These are phyloP conservation scores for Aeschynomene evenia DNA, from an alignment of 306 rosid species.

Conservation along the genomic window DNA sequence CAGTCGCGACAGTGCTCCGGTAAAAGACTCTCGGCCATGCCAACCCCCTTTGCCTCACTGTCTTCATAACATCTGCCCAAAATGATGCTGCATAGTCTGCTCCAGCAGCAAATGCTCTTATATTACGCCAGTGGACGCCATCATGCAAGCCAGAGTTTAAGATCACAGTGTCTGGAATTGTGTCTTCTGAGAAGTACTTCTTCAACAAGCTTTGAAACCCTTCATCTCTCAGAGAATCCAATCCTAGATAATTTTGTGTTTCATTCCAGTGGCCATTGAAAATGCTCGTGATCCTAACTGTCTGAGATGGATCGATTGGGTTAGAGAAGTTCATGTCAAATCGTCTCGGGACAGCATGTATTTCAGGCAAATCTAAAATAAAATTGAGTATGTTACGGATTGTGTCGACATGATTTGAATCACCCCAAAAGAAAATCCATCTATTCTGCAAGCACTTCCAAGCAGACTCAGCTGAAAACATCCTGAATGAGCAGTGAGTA, in stretches of 20 bases:
- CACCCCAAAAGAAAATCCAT: slow-evolving; percentile 98
- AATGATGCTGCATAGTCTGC: slow-evolving; percentile 74
- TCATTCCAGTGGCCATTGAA: slow-evolving; percentile 97
- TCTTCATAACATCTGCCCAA: slow-evolving; percentile 64
- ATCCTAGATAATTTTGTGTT: slow-evolving; percentile 70
- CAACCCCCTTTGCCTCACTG: slow-evolving; percentile 60
- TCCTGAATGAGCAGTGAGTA: slow-evolving; percentile 69
- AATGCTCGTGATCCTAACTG: slow-evolving; percentile 83
- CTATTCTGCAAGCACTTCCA: slow-evolving; percentile 75
- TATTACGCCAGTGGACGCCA: slow-evolving; percentile 58
- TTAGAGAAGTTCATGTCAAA: slow-evolving; percentile 76
- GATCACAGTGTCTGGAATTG: slow-evolving; percentile 74
- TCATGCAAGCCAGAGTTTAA: slow-evolving; percentile 92
- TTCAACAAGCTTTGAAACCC: slow-evolving; percentile 61
- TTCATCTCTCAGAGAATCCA: slow-evolving; percentile 74
- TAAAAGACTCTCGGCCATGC: slow-evolving; percentile 61
- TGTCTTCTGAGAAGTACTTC: slow-evolving; percentile 64
- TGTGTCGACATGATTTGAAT: slow-evolving; percentile 90
- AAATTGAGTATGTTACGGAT: slow-evolving; percentile 79
- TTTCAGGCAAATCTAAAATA: slow-evolving; percentile 63
- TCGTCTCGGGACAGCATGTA: slow-evolving; percentile 69
- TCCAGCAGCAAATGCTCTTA: slow-evolving; percentile 67
- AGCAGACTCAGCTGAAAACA: slow-evolving; percentile 66
- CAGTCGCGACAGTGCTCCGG: slow-evolving; percentile 80
- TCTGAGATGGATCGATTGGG: slow-evolving; percentile 66